Percentiles rank a stretch among this genome's conserved stretches.
phyloP scores from a whole-genome alignment of 805 yeast genomes.

The Wickerhamiella shivajii region DNA sequence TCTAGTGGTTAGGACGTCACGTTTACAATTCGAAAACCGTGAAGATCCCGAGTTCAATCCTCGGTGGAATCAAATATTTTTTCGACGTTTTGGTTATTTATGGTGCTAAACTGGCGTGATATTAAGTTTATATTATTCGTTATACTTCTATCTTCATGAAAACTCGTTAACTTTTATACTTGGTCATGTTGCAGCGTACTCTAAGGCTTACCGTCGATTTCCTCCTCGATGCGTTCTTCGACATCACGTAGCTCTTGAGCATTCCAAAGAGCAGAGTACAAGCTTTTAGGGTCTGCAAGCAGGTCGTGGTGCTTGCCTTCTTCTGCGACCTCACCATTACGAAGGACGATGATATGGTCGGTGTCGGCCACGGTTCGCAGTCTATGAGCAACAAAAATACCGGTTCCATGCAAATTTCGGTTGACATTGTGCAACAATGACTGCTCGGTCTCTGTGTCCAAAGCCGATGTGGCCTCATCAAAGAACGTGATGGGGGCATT shows the following conservation, averaged over 20 bases:
- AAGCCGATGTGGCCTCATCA: conserved; percentile 91
- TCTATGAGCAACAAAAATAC: conserved; percentile 86
- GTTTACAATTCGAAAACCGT: too few species aligned
- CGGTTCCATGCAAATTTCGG: conserved; percentile 46
- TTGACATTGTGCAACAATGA: conserved; percentile 62
- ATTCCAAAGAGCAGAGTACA: conserved; percentile 76
- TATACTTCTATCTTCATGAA: too few species aligned
- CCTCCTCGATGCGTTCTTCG: too few species aligned
- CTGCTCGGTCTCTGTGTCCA: conserved; percentile 94
- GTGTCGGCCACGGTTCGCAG: conserved; percentile 85
- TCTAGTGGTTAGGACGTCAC: too few species aligned
- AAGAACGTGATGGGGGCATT: conserved; percentile 81
- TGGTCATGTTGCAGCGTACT: too few species aligned
- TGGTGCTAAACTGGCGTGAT: too few species aligned
- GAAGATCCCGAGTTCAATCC: too few species aligned
- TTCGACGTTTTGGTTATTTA: too few species aligned
- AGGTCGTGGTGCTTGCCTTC: conserved; percentile 71
- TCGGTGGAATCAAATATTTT: too few species aligned
- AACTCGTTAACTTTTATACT: too few species aligned
- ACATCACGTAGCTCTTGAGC: conserved; percentile 68
- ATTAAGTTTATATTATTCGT: too few species aligned
- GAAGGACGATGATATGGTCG: conserved; percentile 80
- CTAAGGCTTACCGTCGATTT: too few species aligned
- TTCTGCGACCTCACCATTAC: conserved; percentile 66
- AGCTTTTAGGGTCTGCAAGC: conserved; percentile 37